Evolutionary conservation across 768 basidiomycete genomes (phyloP).

Genomic region (Suillus spraguei): DNA sequence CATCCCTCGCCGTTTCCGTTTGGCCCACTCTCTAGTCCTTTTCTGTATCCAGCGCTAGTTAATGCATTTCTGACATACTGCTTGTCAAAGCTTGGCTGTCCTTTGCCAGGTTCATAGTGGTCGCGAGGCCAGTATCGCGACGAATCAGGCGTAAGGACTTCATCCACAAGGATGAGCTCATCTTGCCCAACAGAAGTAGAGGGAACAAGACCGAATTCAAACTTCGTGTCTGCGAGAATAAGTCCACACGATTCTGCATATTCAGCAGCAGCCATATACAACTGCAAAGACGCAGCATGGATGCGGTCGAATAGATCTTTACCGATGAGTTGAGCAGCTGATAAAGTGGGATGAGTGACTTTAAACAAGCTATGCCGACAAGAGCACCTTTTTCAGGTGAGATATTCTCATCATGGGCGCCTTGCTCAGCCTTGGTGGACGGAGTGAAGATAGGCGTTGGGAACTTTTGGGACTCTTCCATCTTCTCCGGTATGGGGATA

Average conservation of each 20-base stretch:
- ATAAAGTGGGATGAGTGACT: conserved; percentile 9
- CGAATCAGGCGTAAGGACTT: conserved; percentile 96
- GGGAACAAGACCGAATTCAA: conserved; percentile 90
- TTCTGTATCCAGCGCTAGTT: conserved; percentile 67
- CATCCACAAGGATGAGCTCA: conserved; percentile 88
- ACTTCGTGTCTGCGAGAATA: conserved; percentile 98
- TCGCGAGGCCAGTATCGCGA: conserved; percentile 93
- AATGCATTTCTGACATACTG: conserved; percentile 95
- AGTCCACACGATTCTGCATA: conserved; percentile 77
- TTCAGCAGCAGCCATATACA: conserved; percentile 75
- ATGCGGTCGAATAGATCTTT: conserved; percentile 62
- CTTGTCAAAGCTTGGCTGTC: conserved; percentile 95
- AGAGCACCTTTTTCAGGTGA: conserved; percentile 72
- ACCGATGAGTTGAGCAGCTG: conserved; percentile 58
- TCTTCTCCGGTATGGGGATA: conserved; percentile 74
- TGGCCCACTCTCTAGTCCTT: conserved; percentile 77
- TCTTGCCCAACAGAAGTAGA: conserved; percentile 34
- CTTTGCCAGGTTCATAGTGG: conserved; percentile 68
- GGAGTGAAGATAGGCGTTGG: conserved; percentile 90
- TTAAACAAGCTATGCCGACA: not conserved
- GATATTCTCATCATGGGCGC: conserved; percentile 95
- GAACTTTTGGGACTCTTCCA: conserved; percentile 81
- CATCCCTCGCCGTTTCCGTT: conserved; percentile 75
- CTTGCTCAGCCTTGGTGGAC: conserved; percentile 94
- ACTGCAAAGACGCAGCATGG: conserved; percentile 57